phyloP scores from a whole-genome alignment of 2,329 filamentous ascomycete species.

The Geosmithia morbida region DNA sequence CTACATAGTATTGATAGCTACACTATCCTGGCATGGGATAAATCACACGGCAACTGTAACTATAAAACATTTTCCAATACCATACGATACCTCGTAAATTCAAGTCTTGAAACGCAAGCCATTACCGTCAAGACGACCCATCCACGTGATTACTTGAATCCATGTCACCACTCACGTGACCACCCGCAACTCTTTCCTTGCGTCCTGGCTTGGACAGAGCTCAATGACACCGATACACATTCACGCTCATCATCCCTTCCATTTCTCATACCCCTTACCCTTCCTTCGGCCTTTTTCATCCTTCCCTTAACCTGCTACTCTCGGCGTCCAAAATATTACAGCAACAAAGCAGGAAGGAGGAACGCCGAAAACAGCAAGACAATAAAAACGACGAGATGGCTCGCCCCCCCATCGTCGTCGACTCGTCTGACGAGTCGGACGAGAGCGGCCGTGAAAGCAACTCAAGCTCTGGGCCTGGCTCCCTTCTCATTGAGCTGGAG shows the following conservation, averaged over 20 bases:
- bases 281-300: not conserved
- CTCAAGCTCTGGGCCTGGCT: not conserved
- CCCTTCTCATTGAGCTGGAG: not conserved
- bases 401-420: not conserved
- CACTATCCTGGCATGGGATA: too few relatives aligned
- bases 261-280: not conserved
- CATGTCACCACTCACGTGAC: not conserved
- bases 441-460: not conserved
- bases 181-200: not conserved
- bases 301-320: too few relatives aligned
- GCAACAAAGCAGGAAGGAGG: not conserved
- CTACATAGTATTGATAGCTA: too few relatives aligned
- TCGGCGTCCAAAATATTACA: too few relatives aligned
- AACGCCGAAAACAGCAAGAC: not conserved
- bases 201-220: not conserved
- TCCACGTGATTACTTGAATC: not conserved
- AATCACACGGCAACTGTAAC: too few relatives aligned
- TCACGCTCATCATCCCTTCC: not conserved
- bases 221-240: not conserved
- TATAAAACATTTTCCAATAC: too few relatives aligned
- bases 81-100: too few relatives aligned
- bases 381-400: not conserved
- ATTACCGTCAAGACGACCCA: not conserved
- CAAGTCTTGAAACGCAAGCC: too few relatives aligned
- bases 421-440: conserved; percentile 1